These are phyloP conservation scores for Trametes hirsuta DNA, from an alignment of 1,284 basidiomycete genomes.

Conservation along the genomic window DNA sequence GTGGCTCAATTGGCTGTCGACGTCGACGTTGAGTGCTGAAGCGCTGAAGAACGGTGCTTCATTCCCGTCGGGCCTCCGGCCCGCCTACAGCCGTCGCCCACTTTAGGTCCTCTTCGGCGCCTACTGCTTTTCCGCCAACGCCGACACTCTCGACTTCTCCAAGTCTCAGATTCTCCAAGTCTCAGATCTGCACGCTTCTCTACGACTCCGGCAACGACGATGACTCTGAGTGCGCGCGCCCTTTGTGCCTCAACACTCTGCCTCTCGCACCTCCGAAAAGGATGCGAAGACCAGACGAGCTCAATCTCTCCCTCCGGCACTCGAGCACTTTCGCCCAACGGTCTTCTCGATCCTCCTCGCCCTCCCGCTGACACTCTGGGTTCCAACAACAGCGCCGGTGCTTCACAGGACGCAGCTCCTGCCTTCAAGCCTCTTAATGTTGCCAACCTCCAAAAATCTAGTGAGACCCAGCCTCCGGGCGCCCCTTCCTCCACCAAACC, in stretches of 20 bases:
- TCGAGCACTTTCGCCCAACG: slow-evolving; percentile 21
- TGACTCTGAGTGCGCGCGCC: slow-evolving; percentile 20
- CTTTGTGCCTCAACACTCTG: slow-evolving; percentile 19
- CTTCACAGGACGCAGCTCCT: background rate
- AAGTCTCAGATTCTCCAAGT: background rate
- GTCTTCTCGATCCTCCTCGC: slow-evolving; percentile 14
- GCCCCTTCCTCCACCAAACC: background rate
- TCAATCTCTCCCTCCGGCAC: background rate
- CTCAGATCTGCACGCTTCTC: no score
- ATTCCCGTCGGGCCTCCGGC: no score
- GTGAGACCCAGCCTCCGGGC: background rate
- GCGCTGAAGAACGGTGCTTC: no score
- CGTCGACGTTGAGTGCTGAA: no score
- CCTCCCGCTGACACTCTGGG: slow-evolving; percentile 1
- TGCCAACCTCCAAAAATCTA: slow-evolving; percentile 28
- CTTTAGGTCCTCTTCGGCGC: background rate
- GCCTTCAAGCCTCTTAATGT: slow-evolving; percentile 34
- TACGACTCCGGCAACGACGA: background rate
- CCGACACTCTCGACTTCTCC: background rate
- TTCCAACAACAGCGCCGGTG: background rate
- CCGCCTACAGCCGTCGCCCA: background rate
- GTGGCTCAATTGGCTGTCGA: no score
- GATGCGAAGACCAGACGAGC: background rate
- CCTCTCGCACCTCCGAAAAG: slow-evolving; percentile 4
- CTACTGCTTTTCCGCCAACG: background rate